These are phyloP conservation scores for Colletotrichum sp. DNA, from an alignment of 2,329 filamentous ascomycete species.

Conservation along the genomic window DNA sequence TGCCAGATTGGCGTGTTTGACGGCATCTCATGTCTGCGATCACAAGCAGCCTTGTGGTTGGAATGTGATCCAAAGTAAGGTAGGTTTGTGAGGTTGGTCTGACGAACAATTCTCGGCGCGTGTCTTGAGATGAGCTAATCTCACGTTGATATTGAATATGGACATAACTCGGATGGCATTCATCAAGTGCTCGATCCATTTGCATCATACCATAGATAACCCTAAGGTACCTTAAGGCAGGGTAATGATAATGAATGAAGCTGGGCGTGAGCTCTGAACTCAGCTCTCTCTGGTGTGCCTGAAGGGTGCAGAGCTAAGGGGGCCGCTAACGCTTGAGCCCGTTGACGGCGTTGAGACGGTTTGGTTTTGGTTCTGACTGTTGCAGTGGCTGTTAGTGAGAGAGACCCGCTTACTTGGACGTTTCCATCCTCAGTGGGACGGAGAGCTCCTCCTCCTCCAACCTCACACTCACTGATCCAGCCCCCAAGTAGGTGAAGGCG, in stretches of 20 bases:
- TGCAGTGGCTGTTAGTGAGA: background rate
- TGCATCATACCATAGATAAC: background rate
- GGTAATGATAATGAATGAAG: background rate
- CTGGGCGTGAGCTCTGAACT: background rate
- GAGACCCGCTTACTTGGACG: background rate
- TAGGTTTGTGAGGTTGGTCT: background rate
- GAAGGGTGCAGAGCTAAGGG: background rate
- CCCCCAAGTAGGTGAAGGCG: background rate
- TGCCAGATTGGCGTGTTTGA: background rate
- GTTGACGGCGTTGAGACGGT: conserved; percentile 4
- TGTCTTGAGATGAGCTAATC: background rate
- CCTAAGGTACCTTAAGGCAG: background rate
- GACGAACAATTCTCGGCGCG: background rate
- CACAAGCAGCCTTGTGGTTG: background rate
- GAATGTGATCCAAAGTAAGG: background rate
- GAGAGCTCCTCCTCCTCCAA: background rate
- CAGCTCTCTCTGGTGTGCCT: background rate
- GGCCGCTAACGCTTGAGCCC: conserved; percentile 12
- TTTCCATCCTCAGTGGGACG: background rate
- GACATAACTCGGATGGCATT: background rate
- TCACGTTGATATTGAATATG: background rate
- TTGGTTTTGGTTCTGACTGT: background rate
- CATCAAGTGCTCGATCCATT: background rate
- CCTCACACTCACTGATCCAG: background rate
- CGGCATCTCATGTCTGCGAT: background rate